These are phyloP conservation scores for Diutina siamensis DNA, from an alignment of 1,139 yeast species.

Conservation along the genomic window DNA sequence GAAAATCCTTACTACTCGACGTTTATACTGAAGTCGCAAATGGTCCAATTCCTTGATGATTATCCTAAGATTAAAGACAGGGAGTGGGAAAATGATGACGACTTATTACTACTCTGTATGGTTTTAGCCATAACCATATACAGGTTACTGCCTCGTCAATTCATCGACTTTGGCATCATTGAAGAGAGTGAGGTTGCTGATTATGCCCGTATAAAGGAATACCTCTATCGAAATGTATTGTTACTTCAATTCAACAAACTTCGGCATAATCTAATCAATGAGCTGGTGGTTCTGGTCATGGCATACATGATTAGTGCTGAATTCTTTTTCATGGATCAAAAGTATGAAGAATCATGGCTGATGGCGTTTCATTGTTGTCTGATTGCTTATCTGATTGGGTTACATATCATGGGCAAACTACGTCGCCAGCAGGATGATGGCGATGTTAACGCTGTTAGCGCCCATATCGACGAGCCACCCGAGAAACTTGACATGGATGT, in stretches of 20 bases:
- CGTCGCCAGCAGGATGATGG: constrained; percentile 15
- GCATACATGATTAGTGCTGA: constrained; percentile 41
- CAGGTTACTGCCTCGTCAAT: constrained; percentile 25
- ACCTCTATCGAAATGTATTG: constrained; percentile 14
- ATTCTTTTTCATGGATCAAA: constrained; percentile 36
- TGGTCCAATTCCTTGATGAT: constrained; percentile 19
- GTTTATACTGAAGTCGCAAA: constrained; percentile 19
- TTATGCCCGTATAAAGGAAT: background rate
- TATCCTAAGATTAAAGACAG: constrained; percentile 21
- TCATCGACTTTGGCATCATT: constrained; percentile 8
- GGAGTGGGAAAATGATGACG: constrained; percentile 42
- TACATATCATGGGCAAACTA: constrained; percentile 33
- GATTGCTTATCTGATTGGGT: constrained; percentile 39
- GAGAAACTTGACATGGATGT: too few species aligned
- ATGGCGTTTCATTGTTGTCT: constrained; percentile 38
- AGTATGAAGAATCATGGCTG: constrained; percentile 39
- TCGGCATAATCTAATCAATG: constrained; percentile 34
- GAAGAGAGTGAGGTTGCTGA: background rate
- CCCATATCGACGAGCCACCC: too few species aligned
- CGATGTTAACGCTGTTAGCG: constrained; percentile 7
- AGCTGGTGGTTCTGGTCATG: constrained; percentile 35
- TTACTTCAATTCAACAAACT: constrained; percentile 28
- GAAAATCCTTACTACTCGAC: constrained; percentile 20
- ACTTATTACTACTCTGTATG: constrained; percentile 33
- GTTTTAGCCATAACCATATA: constrained; percentile 29